Evolutionary conservation across 2,329 filamentous ascomycete genomes (phyloP).

Genomic region (Fusarium liriodendri): DNA sequence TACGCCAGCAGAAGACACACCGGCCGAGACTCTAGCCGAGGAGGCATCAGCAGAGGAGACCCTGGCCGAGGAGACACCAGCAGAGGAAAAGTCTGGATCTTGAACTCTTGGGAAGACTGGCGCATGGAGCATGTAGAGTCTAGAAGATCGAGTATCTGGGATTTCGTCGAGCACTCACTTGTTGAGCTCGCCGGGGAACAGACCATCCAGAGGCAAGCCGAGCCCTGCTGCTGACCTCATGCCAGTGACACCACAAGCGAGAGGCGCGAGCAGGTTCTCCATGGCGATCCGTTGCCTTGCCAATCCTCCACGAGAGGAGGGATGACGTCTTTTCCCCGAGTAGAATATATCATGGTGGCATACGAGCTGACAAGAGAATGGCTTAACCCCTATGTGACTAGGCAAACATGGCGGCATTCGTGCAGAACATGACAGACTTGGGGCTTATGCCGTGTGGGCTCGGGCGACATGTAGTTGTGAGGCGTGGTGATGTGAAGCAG

Average conservation of each 20-base stretch:
- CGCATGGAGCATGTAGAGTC: constrained; percentile 35
- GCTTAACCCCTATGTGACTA: constrained; percentile 16
- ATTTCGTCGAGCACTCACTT: constrained; percentile 38
- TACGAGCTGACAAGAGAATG: constrained; percentile 28
- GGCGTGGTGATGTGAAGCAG: constrained; percentile 21
- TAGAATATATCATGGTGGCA: constrained; percentile 43
- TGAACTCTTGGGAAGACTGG: constrained; percentile 27
- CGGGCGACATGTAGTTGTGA: constrained; percentile 19
- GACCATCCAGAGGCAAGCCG: constrained; percentile 46
- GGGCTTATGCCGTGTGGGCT: constrained; percentile 17
- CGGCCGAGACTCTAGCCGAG: constrained; percentile 26
- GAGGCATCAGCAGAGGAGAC: constrained; percentile 30
- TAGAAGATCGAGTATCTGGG: constrained; percentile 39
- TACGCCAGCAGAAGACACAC: constrained; percentile 29
- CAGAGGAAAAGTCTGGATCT: constrained; percentile 40
- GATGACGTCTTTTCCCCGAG: constrained; percentile 42
- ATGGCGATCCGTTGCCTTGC: constrained; percentile 43
- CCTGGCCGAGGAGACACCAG: constrained; percentile 27
- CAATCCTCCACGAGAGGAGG: constrained; percentile 38
- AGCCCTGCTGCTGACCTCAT: constrained; percentile 43
- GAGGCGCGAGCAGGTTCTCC: constrained; percentile 41
- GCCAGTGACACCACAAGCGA: constrained; percentile 32
- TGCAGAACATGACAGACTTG: constrained; percentile 7
- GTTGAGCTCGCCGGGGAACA: constrained; percentile 38
- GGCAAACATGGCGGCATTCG: constrained; percentile 8